Base-by-base conservation (phyloP, 768 basidiomycete species). In the Infundibulicybe gibba region DNA sequence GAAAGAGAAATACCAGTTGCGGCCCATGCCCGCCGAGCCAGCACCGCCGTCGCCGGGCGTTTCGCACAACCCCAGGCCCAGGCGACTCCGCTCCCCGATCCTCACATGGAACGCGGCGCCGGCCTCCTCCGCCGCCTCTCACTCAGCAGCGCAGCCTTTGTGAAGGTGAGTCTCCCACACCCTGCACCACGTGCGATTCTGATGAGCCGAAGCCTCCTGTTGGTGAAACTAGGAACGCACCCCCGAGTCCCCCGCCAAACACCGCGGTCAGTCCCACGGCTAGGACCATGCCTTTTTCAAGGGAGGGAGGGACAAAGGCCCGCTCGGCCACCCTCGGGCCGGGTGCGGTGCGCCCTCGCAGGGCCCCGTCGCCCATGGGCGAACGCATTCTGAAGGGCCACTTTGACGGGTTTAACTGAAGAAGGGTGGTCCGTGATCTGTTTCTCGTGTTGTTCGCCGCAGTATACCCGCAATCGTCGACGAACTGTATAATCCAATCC, bases 371-470 rank as follows among this genome's bases (percentile, higher is more conserved):
- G 33, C 90, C 90, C 5, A 92, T 91, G 90, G 91, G 90, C 52
- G 90, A 93, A 67, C 76, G 90, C 49, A 91, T 93, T 50, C 76
- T 93, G 55, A 93, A 89, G 71, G 90, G 90, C 8, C 90, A 93
- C 57, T 93, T 92, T 55, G 90, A 93, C 60, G 85, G 90, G 41
- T 93, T 93, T 74, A 87, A 89, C 60, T 90, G 66, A 76, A 6
- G n/a, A 38, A 3, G 17, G 6, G 6, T 19, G 4, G 44, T 34
- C 43, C 47, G 41, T 45, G 32, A 48, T 39, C 15, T 52, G 41
- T 34, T 44, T 32, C 35, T 43, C 50, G 30, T 47, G 41, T 54
- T 49, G 50, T 63, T 62, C 56, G 55, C 61, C 52, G 56, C 64
- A 63, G 45, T 40, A 72, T 73, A 73, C 68, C 69, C 58, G 60